These are phyloP conservation scores for Penicillium waksmanii DNA, from an alignment of 495 filamentous ascomycete genomes.

Conservation along the genomic window DNA sequence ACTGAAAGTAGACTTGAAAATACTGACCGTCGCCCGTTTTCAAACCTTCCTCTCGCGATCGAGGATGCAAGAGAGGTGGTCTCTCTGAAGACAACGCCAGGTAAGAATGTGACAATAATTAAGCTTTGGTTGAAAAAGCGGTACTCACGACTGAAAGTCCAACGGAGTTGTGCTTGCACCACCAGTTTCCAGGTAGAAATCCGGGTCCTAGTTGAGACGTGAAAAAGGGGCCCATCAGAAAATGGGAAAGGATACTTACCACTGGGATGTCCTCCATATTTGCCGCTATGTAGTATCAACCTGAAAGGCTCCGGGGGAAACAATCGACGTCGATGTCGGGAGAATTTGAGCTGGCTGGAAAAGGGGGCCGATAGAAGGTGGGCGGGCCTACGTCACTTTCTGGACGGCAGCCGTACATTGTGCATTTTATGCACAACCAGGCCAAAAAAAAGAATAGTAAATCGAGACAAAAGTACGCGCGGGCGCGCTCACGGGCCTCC, in stretches of 20 bases:
- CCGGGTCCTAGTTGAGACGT: slow-evolving; percentile 1
- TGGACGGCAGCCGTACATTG: too few relatives aligned
- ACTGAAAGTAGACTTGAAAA: not conserved
- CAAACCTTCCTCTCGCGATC: slow-evolving; percentile 16
- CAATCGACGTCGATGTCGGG: too few relatives aligned
- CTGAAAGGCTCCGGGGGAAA: too few relatives aligned
- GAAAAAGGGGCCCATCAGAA: not conserved
- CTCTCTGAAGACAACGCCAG: slow-evolving; percentile 3
- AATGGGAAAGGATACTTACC: not conserved
- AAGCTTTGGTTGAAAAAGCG: not conserved
- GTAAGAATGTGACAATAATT: not conserved
- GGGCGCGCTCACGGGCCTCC: too few relatives aligned
- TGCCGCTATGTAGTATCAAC: too few relatives aligned
- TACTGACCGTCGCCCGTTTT: slow-evolving; percentile 14
- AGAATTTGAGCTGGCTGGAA: too few relatives aligned
- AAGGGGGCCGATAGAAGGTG: too few relatives aligned
- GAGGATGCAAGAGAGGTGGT: slow-evolving; percentile 23
- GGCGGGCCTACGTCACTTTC: too few relatives aligned
- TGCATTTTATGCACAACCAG: too few relatives aligned
- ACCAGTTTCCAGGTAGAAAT: not conserved
- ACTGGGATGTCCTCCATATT: not conserved
- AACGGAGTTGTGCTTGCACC: not conserved
- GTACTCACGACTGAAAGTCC: slow-evolving; percentile 5
- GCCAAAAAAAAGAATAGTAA: too few relatives aligned
- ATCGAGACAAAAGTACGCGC: too few relatives aligned